Percentiles rank a stretch among this genome's conserved stretches.
Conservation (phyloP, 495 filamentous ascomycete species). For the Achaetomiella virescens region DNA sequence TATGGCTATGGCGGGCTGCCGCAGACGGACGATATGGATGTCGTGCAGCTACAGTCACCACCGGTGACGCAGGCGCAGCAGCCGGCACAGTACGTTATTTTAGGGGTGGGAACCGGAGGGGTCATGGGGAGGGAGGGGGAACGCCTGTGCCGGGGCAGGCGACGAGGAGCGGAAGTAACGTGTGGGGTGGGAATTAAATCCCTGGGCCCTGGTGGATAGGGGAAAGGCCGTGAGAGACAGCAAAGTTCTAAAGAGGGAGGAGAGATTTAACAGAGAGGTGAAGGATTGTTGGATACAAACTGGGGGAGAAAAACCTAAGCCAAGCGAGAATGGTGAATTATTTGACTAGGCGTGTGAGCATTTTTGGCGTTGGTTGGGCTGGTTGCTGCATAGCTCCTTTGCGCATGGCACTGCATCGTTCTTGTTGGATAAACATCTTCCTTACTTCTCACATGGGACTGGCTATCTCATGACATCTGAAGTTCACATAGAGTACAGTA, state of each 20-base stretch:
- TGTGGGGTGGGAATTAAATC: slow-evolving; percentile 27
- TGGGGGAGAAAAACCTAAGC: too few relatives aligned
- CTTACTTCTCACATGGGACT: too few relatives aligned
- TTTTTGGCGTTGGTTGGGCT: not conserved
- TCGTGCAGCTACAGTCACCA: slow-evolving; percentile 30
- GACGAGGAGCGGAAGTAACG: slow-evolving; percentile 4
- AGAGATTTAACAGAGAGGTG: slow-evolving; percentile 1
- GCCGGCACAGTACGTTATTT: slow-evolving; percentile 33
- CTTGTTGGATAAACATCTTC: too few relatives aligned
- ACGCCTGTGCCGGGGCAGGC: slow-evolving; percentile 18
- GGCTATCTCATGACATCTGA: too few relatives aligned
- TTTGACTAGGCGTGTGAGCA: not conserved
- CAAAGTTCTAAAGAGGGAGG: not conserved
- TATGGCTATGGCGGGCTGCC: slow-evolving; percentile 48
- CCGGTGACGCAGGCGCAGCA: slow-evolving; percentile 14
- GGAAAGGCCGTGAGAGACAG: too few relatives aligned
- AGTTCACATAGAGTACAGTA: too few relatives aligned
- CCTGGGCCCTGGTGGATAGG: too few relatives aligned
- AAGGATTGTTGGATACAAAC: not conserved
- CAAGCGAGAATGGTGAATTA: too few relatives aligned
- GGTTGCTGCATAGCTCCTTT: too few relatives aligned
- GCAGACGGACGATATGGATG: slow-evolving; percentile 36
- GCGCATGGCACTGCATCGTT: too few relatives aligned
- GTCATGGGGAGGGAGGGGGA: slow-evolving; percentile 2
- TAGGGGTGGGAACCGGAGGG: slow-evolving; percentile 17